Evolutionary conservation across 768 basidiomycete species (phyloP).

Genomic region (Lactarius trivialis): DNA sequence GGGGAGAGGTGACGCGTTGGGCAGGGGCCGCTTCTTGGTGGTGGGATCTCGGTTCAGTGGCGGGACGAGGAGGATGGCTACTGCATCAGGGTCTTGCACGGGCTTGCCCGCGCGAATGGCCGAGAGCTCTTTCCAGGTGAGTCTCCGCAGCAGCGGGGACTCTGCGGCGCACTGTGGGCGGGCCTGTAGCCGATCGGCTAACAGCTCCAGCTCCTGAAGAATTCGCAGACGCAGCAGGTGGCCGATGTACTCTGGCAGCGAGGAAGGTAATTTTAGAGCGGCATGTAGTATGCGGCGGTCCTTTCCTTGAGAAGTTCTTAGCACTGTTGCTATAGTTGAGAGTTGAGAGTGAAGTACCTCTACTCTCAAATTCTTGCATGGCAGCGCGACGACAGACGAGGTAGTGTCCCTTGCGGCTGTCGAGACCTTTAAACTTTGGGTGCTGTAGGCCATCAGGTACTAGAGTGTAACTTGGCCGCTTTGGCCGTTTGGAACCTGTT

Average conservation of each 20-base stretch:
- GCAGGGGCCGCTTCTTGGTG: conserved; percentile 38
- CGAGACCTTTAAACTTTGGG: conserved; percentile 47
- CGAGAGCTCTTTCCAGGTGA: conserved; percentile 58
- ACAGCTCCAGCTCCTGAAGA: conserved; percentile 65
- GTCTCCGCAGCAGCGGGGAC: conserved; percentile 47
- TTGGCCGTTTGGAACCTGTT: conserved; percentile 25
- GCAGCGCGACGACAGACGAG: conserved; percentile 54
- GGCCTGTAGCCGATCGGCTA: conserved; percentile 41
- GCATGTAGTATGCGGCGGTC: conserved; percentile 22
- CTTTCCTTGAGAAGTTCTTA: not conserved
- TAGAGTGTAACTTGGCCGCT: conserved; percentile 29
- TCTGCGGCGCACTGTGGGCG: conserved; percentile 25
- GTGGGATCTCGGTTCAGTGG: conserved; percentile 50
- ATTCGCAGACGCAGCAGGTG: conserved; percentile 68
- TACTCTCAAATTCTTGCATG: conserved; percentile 34
- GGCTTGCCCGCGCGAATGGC: conserved; percentile 39
- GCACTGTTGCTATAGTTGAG: not conserved
- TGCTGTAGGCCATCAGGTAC: conserved; percentile 65
- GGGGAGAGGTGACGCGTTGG: conserved; percentile 13
- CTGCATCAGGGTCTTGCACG: conserved; percentile 46
- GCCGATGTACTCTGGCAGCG: conserved; percentile 48
- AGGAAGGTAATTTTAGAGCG: conserved; percentile 34
- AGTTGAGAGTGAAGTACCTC: conserved; percentile 28
- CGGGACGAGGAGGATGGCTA: conserved; percentile 65
- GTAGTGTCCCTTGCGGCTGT: conserved; percentile 44